A percentile compares a stretch with the other conserved stretches of the same genome.
Conservation (phyloP, 2,329 filamentous ascomycete genomes). For the Botrytis deweyae region DNA sequence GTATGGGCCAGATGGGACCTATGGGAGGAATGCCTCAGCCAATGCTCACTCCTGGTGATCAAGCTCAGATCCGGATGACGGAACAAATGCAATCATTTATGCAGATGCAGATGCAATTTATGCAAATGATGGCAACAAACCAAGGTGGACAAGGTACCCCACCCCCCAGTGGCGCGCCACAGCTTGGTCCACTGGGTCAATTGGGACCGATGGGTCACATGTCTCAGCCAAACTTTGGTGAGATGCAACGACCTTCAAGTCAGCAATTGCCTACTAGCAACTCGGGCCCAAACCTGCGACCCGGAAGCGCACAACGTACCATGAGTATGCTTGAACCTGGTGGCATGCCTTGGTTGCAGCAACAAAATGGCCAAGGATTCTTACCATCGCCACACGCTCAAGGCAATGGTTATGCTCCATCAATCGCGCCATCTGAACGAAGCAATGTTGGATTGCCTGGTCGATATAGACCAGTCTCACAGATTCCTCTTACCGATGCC, state of each 20-base stretch:
- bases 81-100: conserved; percentile 85
- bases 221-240: conserved; percentile 30
- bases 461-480: conserved; percentile 86
- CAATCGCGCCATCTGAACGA: conserved; percentile 91
- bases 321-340: conserved; percentile 81
- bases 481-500: conserved; percentile 46
- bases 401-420: conserved; percentile 72
- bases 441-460: conserved; percentile 90
- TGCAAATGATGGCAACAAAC: conserved; percentile 69
- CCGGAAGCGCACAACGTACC: conserved; percentile 50
- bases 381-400: conserved; percentile 50
- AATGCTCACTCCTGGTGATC: conserved; percentile 58
- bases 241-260: conserved; percentile 32
- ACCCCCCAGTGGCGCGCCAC: conserved; percentile 24
- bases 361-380: conserved; percentile 34
- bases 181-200: conserved; percentile 21
- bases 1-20: conserved; percentile 37
- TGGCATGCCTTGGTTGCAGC: conserved; percentile 54
- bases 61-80: conserved; percentile 75
- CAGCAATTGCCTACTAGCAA: conserved; percentile 14
- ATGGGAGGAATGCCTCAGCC: conserved; percentile 34
- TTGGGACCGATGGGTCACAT: conserved; percentile 28
- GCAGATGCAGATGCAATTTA: conserved; percentile 94
- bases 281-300: conserved; percentile 26
- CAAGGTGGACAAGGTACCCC: conserved; percentile 21